Evolutionary conservation across 371 early-diverging fungal genomes (phyloP).

Genomic region (Syncephalis fuscata): DNA sequence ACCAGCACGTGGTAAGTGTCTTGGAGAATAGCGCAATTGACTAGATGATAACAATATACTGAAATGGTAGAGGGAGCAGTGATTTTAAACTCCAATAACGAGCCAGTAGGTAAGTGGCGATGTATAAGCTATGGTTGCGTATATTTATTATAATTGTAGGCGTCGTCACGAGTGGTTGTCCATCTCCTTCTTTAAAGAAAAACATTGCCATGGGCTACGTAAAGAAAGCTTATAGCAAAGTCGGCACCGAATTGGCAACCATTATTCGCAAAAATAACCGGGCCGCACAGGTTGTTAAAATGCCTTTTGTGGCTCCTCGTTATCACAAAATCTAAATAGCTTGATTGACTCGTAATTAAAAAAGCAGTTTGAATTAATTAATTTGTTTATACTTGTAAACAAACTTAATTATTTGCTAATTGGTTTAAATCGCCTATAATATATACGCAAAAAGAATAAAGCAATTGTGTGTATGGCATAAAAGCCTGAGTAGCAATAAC

Average conservation of each 20-base stretch:
- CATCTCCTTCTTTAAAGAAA: conserved; percentile 82
- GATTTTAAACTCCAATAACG: conserved; percentile 41
- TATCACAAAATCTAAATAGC: conserved; percentile 41
- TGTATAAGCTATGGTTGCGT: neutral
- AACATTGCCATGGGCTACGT: conserved; percentile 97
- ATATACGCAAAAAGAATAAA: too few species aligned
- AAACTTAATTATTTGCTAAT: too few species aligned
- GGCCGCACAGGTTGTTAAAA: conserved; percentile 72
- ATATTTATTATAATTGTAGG: conserved; percentile 19
- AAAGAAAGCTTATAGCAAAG: conserved; percentile 68
- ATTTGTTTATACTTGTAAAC: too few species aligned
- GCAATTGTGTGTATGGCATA: too few species aligned
- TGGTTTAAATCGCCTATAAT: too few species aligned
- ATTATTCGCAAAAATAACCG: conserved; percentile 74
- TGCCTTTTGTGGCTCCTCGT: conserved; percentile 87
- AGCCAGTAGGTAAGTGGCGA: conserved; percentile 13
- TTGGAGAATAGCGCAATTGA: neutral
- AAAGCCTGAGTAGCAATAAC: too few species aligned
- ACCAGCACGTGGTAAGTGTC: conserved; percentile 59
- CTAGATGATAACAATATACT: too few species aligned
- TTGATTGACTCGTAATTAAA: too few species aligned
- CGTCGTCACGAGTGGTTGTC: conserved; percentile 82
- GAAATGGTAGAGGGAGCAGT: conserved; percentile 44
- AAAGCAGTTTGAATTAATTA: too few species aligned
- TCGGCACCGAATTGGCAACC: conserved; percentile 72